These are phyloP conservation scores for Spinacia oleracea DNA, from an alignment of 179 eudicot genomes.

Conservation along the genomic window DNA sequence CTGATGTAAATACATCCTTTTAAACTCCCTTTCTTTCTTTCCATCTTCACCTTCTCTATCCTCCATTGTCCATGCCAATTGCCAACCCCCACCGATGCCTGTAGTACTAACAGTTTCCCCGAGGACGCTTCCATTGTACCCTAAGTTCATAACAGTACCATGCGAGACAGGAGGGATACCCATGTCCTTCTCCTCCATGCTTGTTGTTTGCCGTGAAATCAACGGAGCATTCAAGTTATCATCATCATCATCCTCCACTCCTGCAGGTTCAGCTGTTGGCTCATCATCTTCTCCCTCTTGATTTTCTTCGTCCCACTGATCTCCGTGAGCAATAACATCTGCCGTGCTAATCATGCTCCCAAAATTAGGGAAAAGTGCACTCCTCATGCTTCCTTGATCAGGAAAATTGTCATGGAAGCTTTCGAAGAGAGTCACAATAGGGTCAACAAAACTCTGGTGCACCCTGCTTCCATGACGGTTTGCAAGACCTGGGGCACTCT, in stretches of 20 bases:
- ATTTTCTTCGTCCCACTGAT: constrained; percentile 78
- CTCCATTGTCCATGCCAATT: constrained; percentile 61
- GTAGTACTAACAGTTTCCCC: constrained; percentile 55
- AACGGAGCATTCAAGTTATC: constrained; percentile 62
- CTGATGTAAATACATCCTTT: constrained; percentile 68
- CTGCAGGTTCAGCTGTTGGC: constrained; percentile 34
- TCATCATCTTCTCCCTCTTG: constrained; percentile 49
- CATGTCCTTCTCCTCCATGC: constrained; percentile 52
- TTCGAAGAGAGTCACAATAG: constrained; percentile 74
- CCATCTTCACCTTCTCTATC: constrained; percentile 74
- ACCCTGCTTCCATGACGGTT: constrained; percentile 73
- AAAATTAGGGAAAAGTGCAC: constrained; percentile 56
- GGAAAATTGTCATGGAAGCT: constrained; percentile 76
- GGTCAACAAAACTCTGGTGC: constrained; percentile 58
- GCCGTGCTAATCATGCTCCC: constrained; percentile 74
- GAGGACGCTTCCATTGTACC: constrained; percentile 53
- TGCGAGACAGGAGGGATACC: constrained; percentile 35
- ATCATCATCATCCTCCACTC: constrained; percentile 58
- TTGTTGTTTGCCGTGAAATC: constrained; percentile 64
- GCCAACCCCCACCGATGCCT: constrained; percentile 96
- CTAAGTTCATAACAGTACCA: constrained; percentile 47
- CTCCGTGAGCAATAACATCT: constrained; percentile 42
- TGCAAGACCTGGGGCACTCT: constrained; percentile 51
- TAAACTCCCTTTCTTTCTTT: constrained; percentile 54
- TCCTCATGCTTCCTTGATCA: constrained; percentile 62